These are phyloP conservation scores for Sonneratia alba DNA, from an alignment of 345 rosid genomes.

Conservation along the genomic window DNA sequence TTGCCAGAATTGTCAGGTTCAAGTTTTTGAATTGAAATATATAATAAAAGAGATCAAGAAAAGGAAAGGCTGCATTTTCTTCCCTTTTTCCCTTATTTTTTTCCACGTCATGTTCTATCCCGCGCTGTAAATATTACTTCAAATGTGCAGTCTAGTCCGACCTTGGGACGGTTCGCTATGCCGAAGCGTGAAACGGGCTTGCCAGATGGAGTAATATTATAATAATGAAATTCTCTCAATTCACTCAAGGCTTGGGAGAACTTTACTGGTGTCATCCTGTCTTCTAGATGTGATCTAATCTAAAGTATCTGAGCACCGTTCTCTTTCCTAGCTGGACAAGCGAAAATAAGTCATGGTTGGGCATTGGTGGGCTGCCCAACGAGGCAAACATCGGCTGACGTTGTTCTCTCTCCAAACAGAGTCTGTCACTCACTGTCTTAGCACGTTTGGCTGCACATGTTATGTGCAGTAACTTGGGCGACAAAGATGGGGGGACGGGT, in stretches of 20 bases:
- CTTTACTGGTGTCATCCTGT: too few relatives aligned
- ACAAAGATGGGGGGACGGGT: not conserved
- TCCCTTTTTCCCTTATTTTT: not conserved
- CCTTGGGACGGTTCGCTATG: not conserved
- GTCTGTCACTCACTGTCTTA: not conserved
- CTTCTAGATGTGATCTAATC: too few relatives aligned
- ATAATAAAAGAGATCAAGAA: not conserved
- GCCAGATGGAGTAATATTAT: not conserved
- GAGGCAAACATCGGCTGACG: not conserved
- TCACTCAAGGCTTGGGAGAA: too few relatives aligned
- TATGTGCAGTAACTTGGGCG: not conserved
- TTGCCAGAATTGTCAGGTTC: not conserved
- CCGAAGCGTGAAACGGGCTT: not conserved
- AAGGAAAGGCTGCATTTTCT: not conserved
- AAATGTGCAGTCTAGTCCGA: not conserved
- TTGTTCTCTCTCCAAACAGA: not conserved
- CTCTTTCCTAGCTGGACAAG: too few relatives aligned
- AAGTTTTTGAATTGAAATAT: not conserved
- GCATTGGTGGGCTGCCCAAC: too few relatives aligned
- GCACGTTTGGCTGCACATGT: not conserved
- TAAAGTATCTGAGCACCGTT: too few relatives aligned
- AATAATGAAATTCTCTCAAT: too few relatives aligned
- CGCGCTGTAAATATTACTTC: not conserved
- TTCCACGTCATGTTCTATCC: not conserved
- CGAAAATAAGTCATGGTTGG: too few relatives aligned